Evolutionary conservation across 345 rosid genomes (phyloP).

Genomic region (Syzygium grande): DNA sequence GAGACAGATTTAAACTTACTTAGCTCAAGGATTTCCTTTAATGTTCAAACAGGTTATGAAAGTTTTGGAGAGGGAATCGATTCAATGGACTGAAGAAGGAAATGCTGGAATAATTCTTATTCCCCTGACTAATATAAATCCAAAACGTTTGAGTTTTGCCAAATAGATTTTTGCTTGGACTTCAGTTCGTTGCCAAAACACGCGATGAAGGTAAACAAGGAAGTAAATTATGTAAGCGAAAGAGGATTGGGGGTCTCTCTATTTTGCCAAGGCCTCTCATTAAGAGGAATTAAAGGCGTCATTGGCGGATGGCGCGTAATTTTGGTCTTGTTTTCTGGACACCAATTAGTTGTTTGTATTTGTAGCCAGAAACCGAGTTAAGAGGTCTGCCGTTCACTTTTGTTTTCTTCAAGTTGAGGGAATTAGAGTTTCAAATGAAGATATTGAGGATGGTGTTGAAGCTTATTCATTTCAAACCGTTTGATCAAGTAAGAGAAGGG

Average conservation of each 20-base stretch:
- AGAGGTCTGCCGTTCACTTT: neutral
- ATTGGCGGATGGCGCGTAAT: neutral
- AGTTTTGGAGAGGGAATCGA: constrained; percentile 38
- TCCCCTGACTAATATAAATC: constrained; percentile 30
- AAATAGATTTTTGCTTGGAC: constrained; percentile 7
- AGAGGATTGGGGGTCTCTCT: neutral
- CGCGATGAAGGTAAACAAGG: neutral
- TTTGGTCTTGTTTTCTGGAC: neutral
- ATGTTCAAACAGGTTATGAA: constrained; percentile 26
- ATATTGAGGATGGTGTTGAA: neutral
- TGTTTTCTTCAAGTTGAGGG: neutral
- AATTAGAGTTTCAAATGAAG: neutral
- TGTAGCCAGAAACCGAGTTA: neutral
- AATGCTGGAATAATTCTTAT: constrained; percentile 25
- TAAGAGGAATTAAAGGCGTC: neutral
- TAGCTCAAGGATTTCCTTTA: neutral
- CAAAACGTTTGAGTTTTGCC: constrained; percentile 23
- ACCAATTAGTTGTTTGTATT: neutral
- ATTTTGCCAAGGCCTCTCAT: neutral
- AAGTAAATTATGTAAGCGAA: neutral
- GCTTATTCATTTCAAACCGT: neutral
- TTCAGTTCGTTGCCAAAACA: neutral
- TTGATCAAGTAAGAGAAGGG: neutral
- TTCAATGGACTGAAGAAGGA: constrained; percentile 38
- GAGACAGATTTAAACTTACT: neutral